Conservation (phyloP, 2,329 filamentous ascomycete genomes). For the Aspergillus eucalypticola region DNA sequence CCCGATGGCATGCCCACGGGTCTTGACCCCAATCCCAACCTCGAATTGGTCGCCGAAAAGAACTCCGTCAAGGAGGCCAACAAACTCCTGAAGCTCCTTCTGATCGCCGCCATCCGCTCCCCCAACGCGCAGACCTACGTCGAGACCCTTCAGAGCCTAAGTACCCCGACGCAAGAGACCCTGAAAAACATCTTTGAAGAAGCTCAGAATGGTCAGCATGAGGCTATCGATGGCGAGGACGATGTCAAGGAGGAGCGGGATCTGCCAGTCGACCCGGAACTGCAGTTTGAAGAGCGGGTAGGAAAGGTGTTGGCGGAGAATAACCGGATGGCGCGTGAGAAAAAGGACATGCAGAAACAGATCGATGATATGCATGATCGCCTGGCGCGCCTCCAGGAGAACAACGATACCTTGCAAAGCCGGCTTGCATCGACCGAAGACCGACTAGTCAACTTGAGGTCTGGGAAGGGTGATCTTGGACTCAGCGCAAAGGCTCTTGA, state of each 20-base stretch:
- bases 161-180: conserved; percentile 46
- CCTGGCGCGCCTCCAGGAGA: conserved; percentile 59
- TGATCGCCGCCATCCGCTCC: conserved; percentile 63
- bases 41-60: conserved; percentile 49
- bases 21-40: conserved; percentile 45
- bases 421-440: conserved; percentile 50
- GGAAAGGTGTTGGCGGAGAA: conserved; percentile 55
- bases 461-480: conserved; percentile 50
- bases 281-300: conserved; percentile 51
- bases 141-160: conserved; percentile 46
- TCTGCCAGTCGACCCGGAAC: conserved; percentile 44
- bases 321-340: conserved; percentile 58
- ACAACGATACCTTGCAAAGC: conserved; percentile 48
- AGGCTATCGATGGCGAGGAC: conserved; percentile 38
- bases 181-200: conserved; percentile 51
- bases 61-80: conserved; percentile 46
- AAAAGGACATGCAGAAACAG: conserved; percentile 50
- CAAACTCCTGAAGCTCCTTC: conserved; percentile 63
- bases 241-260: conserved; percentile 41
- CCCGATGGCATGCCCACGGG: conserved; percentile 47
- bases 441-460: conserved; percentile 54
- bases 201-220: conserved; percentile 44
- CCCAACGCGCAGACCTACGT: conserved; percentile 59
- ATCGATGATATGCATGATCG: conserved; percentile 58
- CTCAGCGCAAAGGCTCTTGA: conserved; percentile 46